Base-by-base conservation (phyloP, 768 basidiomycete genomes). In the Asterophora parasitica region DNA sequence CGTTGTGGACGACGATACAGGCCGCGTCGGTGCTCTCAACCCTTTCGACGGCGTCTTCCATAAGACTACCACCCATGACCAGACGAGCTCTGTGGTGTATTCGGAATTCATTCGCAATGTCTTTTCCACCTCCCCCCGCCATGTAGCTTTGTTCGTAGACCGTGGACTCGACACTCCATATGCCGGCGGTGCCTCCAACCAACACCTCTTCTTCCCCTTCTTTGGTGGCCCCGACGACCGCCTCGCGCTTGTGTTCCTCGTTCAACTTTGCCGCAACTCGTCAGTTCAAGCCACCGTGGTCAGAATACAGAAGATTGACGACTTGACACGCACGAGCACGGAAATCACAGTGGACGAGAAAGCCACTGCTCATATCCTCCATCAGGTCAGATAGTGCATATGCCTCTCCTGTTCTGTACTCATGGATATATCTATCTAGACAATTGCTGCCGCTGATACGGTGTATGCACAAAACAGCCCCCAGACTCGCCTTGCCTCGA, bases 181-280 rank as follows among this genome's bases (percentile, higher is more conserved):
- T 37, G 53, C 62, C 1, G 56, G 61, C 4, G 39, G 38, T 26
- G 60, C 23, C 6, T 23, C 40, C 35, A 63, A 57, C 17, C 73
- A 85, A 50, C 88, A 89, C 53, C 59, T 97, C 23, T 81, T 94
- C 62, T 61, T 93, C 34, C 89, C 94, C 0, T 97, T 95, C 79
- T 88, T 92, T 61, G 95, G 95, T 31, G 95, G 95, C 0, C 83
- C 91, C 0, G 95, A 99, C 61, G 95, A 97, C 62, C 81, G 96
- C 1, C 73, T 92, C 16, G 90, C 91, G 0, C 68, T 98, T 20
- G 68, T 77, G 26, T 81, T 98, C 58, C 79, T 91, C 4, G 79
- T 89, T 28, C 94, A 97, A 62, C 88, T 92, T 47, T 75, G 75
- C 44, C 65, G 66, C 27, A 83, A 85, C 51, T 62, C 77, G 0